Percentiles rank a stretch among this genome's conserved stretches.
phyloP scores from a whole-genome alignment of 768 basidiomycete genomes.

The Amyloporia xantha region DNA sequence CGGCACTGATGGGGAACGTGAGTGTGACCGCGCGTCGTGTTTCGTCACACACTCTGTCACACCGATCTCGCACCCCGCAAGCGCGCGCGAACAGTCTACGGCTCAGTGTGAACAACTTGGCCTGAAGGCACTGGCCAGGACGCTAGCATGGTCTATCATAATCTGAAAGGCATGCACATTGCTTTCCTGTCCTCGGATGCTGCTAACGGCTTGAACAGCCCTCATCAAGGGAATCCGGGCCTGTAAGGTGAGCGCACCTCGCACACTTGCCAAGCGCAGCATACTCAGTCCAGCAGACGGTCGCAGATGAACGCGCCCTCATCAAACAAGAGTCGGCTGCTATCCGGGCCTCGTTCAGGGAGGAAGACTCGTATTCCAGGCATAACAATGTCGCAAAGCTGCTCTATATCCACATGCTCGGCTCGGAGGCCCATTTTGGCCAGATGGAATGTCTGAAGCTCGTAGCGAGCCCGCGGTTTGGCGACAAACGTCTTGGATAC shows the following conservation, averaged over 20 bases:
- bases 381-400: conserved; percentile 98
- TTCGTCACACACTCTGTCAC: neutral
- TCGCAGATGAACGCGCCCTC: conserved; percentile 95
- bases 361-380: conserved; percentile 91
- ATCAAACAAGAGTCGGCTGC: conserved; percentile 97
- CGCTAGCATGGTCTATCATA: conserved; percentile 66
- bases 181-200: neutral
- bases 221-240: conserved; percentile 97
- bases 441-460: conserved; percentile 97
- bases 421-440: conserved; percentile 97
- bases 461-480: conserved; percentile 90
- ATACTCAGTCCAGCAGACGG: conserved; percentile 52
- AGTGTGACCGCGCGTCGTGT: neutral
- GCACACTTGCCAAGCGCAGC: conserved; percentile 4
- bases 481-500: conserved; percentile 94
- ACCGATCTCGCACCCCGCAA: neutral
- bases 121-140: neutral
- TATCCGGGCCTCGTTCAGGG: conserved; percentile 93
- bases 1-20: neutral
- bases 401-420: conserved; percentile 98
- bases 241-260: conserved; percentile 61
- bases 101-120: neutral
- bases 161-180: conserved; percentile 70
- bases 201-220: conserved; percentile 42
- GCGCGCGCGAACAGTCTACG: neutral